A percentile compares a stretch with the other conserved stretches of the same genome.
Conservation (phyloP, 1,139 yeast genomes). For the Taiozyma onychis region DNA sequence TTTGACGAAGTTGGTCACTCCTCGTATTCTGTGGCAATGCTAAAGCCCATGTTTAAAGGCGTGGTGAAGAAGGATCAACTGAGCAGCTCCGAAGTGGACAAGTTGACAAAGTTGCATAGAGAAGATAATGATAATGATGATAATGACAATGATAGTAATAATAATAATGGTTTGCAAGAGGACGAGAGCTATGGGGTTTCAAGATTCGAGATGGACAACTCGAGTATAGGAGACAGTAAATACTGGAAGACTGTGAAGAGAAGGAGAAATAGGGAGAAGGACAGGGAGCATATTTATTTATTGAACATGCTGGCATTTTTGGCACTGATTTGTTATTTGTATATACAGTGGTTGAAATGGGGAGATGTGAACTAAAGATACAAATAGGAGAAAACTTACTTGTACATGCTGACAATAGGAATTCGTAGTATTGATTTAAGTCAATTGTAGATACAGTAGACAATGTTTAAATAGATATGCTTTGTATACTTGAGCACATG, state of each 20-base stretch:
- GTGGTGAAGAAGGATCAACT: constrained; percentile 29
- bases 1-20: constrained; percentile 39
- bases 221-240: constrained; percentile 9
- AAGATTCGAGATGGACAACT: constrained; percentile 2
- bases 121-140: background rate
- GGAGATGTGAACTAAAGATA: background rate
- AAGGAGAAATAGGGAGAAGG: background rate
- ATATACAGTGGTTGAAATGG: constrained; percentile 6
- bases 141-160: background rate
- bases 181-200: constrained; percentile 1
- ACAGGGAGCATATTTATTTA: background rate
- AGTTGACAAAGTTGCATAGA: background rate
- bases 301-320: constrained; percentile 1
- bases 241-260: constrained; percentile 4
- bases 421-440: too few relatives aligned
- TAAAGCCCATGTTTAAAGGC: constrained; percentile 68
- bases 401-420: too few relatives aligned
- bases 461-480: too few relatives aligned
- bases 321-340: constrained; percentile 1
- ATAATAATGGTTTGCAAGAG: background rate
- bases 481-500: too few relatives aligned
- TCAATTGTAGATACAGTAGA: too few relatives aligned
- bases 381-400: too few relatives aligned
- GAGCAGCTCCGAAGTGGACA: background rate
- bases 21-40: constrained; percentile 39